phyloP scores from a whole-genome alignment of 805 yeast genomes.

The Martiniozyma abietophila region DNA sequence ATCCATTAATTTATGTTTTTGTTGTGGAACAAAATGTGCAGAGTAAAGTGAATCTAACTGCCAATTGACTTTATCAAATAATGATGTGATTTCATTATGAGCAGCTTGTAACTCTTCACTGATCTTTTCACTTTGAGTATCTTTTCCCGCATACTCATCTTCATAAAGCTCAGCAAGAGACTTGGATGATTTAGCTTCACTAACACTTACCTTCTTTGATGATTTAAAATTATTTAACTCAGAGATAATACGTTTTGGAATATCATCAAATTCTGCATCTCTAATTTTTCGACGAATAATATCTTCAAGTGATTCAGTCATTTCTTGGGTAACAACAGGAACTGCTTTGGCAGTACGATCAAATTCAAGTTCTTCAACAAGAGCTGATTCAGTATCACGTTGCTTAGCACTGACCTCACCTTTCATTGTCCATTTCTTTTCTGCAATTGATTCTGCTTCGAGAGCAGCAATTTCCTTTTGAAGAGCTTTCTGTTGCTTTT shows the following conservation, averaged over 20 bases:
- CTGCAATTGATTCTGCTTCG: slow-evolving; percentile 83
- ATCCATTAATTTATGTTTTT: slow-evolving; percentile 68
- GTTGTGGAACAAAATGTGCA: slow-evolving; percentile 92
- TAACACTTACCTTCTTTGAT: slow-evolving; percentile 52
- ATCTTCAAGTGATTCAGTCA: slow-evolving; percentile 81
- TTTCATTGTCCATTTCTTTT: slow-evolving; percentile 86
- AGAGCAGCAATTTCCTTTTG: slow-evolving; percentile 68
- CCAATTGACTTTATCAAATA: slow-evolving; percentile 54
- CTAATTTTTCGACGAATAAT: slow-evolving; percentile 75
- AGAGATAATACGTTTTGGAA: slow-evolving; percentile 62
- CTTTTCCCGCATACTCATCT: slow-evolving; percentile 53
- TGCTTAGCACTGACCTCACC: slow-evolving; percentile 83
- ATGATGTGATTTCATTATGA: slow-evolving; percentile 66
- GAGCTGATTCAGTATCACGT: slow-evolving; percentile 75
- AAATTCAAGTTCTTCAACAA: slow-evolving; percentile 77
- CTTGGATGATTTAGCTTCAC: slow-evolving; percentile 76
- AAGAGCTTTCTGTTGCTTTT: slow-evolving; percentile 70
- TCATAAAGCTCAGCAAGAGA: slow-evolving; percentile 90
- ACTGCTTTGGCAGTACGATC: slow-evolving; percentile 94
- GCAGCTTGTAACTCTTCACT: slow-evolving; percentile 59
- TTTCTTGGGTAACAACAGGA: slow-evolving; percentile 85
- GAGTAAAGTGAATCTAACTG: slow-evolving; percentile 84
- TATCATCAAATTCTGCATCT: slow-evolving; percentile 71
- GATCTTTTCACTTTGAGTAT: slow-evolving; percentile 27
- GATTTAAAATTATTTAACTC: slow-evolving; percentile 55